These are phyloP conservation scores for Schizopora paradoxa DNA, from an alignment of 1,284 basidiomycete species.

Conservation along the genomic window DNA sequence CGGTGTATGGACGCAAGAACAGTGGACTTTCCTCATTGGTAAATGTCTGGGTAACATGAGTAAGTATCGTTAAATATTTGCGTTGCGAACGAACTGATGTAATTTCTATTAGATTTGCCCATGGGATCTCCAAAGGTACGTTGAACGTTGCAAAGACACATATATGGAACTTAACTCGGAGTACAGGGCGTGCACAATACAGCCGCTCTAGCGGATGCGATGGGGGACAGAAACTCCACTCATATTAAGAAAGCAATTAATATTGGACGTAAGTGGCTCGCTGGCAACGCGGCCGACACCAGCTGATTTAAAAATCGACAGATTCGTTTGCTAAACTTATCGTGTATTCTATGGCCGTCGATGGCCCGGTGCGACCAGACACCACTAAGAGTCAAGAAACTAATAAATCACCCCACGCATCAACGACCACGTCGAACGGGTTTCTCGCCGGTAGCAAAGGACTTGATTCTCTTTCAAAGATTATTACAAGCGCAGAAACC, in stretches of 20 bases:
- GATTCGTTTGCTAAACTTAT: conserved; percentile 83
- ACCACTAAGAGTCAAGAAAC: conserved; percentile 31
- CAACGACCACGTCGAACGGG: conserved; percentile 33
- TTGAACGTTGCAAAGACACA: not conserved
- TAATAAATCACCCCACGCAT: too few relatives aligned
- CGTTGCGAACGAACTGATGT: conserved; percentile 12
- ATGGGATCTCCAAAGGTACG: conserved; percentile 61
- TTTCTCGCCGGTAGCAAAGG: conserved; percentile 87
- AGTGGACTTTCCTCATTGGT: conserved; percentile 84
- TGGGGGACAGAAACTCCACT: conserved; percentile 57
- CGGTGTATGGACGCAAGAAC: conserved; percentile 82
- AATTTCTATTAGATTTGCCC: conserved; percentile 54
- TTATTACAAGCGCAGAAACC: conserved; percentile 90
- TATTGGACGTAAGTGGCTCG: conserved; percentile 51
- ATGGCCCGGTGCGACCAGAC: conserved; percentile 57
- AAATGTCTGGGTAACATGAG: conserved; percentile 87
- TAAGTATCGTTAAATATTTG: conserved; percentile 37
- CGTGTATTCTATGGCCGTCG: conserved; percentile 88
- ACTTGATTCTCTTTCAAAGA: conserved; percentile 81
- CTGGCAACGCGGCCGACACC: conserved; percentile 13
- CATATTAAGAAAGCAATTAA: conserved; percentile 77
- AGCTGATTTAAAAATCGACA: conserved; percentile 27
- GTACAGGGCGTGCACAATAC: conserved; percentile 57
- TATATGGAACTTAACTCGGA: conserved; percentile 12
- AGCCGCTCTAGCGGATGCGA: conserved; percentile 61